Evolutionary conservation across 2,329 filamentous ascomycete species (phyloP).

Genomic region (Alternaria triticina): DNA sequence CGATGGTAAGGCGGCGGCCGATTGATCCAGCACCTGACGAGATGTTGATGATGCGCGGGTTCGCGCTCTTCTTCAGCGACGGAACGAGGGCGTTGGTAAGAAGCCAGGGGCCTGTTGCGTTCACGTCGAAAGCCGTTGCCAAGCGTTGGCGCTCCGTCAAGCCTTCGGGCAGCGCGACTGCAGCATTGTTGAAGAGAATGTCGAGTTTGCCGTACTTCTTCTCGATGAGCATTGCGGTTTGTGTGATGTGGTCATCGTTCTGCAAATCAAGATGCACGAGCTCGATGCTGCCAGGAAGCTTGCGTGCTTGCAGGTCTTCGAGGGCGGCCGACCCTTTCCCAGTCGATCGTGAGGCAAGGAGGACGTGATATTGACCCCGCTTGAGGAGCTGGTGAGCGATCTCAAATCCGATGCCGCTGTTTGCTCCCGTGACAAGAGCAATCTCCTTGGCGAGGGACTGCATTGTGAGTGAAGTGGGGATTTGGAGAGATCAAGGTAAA

Average conservation of each 20-base stretch:
- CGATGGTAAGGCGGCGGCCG: slow-evolving; percentile 30
- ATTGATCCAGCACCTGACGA: slow-evolving; percentile 46
- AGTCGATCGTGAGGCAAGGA: slow-evolving; percentile 29
- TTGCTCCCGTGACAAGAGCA: slow-evolving; percentile 51
- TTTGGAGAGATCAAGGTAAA: neutral
- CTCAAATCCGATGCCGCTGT: slow-evolving; percentile 59
- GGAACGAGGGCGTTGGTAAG: slow-evolving; percentile 28
- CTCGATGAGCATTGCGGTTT: slow-evolving; percentile 41
- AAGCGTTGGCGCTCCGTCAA: slow-evolving; percentile 35
- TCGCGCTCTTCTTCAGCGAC: slow-evolving; percentile 21
- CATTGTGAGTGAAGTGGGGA: slow-evolving; percentile 10
- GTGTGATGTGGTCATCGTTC: slow-evolving; percentile 51
- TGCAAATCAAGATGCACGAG: slow-evolving; percentile 53
- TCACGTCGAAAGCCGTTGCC: slow-evolving; percentile 34
- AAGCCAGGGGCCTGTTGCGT: slow-evolving; percentile 36
- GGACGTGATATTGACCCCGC: slow-evolving; percentile 42
- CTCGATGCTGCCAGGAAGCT: slow-evolving; percentile 41
- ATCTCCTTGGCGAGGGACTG: slow-evolving; percentile 32
- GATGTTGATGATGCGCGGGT: slow-evolving; percentile 46
- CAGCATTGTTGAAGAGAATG: slow-evolving; percentile 51
- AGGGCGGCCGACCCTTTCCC: slow-evolving; percentile 35
- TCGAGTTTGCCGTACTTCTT: slow-evolving; percentile 45
- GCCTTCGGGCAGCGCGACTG: slow-evolving; percentile 23
- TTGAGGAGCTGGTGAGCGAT: slow-evolving; percentile 50
- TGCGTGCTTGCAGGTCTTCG: slow-evolving; percentile 33